Evolutionary conservation across 164 flowering plant genomes (phyloP).

Genomic region (Kalanchoe fedtschenkoi): DNA sequence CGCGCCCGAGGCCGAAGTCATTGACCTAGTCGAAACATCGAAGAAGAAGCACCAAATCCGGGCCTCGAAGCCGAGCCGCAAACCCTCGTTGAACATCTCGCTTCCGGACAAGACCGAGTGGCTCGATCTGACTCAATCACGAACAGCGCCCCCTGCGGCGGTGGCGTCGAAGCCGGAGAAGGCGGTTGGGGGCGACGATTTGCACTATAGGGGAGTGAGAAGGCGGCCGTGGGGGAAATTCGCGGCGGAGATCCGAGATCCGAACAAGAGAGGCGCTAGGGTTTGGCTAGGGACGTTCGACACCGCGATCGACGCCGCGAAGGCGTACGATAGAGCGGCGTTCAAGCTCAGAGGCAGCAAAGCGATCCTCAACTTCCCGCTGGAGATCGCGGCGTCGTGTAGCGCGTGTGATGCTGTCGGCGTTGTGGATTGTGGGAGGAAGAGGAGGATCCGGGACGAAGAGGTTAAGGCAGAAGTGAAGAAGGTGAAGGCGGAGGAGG

Average conservation of each 20-base stretch:
- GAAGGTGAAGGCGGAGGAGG: constrained; percentile 16
- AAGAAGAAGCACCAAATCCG: constrained; percentile 6
- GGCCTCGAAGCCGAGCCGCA: constrained; percentile 12
- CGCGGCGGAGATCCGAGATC: constrained; percentile 59
- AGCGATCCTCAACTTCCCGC: constrained; percentile 51
- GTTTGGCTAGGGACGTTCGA: constrained; percentile 53
- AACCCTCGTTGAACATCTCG: constrained; percentile 25
- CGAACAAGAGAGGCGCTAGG: constrained; percentile 30
- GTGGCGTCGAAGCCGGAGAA: not conserved
- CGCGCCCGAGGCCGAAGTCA: constrained; percentile 17
- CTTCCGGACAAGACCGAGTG: constrained; percentile 24
- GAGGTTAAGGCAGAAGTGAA: constrained; percentile 7
- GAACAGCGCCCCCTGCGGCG: not conserved
- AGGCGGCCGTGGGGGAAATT: constrained; percentile 52
- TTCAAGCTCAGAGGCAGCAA: constrained; percentile 44
- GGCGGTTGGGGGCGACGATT: constrained; percentile 5
- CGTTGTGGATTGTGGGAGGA: constrained; percentile 3
- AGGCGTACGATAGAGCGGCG: constrained; percentile 51
- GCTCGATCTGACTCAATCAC: constrained; percentile 12
- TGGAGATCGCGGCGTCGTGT: constrained; percentile 21
- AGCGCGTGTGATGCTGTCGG: not conserved
- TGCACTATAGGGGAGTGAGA: constrained; percentile 48
- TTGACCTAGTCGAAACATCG: constrained; percentile 16
- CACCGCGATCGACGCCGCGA: constrained; percentile 45
- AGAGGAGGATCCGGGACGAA: constrained; percentile 8